Evolutionary conservation across 2,329 filamentous ascomycete genomes (phyloP).

Genomic region (Pleoardoris graminearum): DNA sequence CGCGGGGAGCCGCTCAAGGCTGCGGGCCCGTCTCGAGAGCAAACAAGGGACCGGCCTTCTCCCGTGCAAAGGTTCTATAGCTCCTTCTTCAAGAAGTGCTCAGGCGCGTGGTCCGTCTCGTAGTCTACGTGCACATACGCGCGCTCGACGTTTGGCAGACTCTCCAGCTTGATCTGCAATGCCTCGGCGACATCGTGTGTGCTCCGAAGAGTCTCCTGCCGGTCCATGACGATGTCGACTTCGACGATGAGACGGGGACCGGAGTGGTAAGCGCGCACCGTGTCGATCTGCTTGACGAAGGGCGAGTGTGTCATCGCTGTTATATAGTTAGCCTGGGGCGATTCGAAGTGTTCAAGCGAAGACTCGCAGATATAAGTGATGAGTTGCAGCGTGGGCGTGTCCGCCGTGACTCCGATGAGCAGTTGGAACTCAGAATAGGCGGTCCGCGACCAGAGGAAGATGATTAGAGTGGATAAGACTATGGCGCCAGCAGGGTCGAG

Average conservation of each 20-base stretch:
- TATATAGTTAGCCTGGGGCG: neutral
- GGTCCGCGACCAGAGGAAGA: conserved; percentile 78
- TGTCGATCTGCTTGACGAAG: conserved; percentile 81
- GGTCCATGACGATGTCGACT: conserved; percentile 94
- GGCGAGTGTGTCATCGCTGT: conserved; percentile 81
- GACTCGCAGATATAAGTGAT: conserved; percentile 87
- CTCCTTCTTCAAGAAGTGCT: conserved; percentile 72
- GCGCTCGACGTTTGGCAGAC: conserved; percentile 85
- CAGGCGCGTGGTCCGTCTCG: conserved; percentile 92
- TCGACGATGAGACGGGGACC: conserved; percentile 89
- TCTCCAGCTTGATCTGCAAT: conserved; percentile 91
- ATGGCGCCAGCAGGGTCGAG: conserved; percentile 93
- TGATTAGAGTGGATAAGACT: conserved; percentile 76
- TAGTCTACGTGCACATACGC: conserved; percentile 98
- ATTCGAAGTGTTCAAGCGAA: neutral
- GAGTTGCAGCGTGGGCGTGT: conserved; percentile 83
- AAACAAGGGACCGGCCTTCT: no score
- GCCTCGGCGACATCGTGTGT: conserved; percentile 95
- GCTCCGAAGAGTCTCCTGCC: conserved; percentile 68
- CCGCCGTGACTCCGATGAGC: conserved; percentile 85
- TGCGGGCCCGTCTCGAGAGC: no score
- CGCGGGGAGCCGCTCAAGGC: no score
- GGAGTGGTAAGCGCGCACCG: conserved; percentile 89
- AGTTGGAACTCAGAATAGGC: conserved; percentile 89
- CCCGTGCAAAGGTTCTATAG: no score